Evolutionary conservation across 768 basidiomycete species (phyloP).

Genomic region (Phanerodontia chrysosporium): DNA sequence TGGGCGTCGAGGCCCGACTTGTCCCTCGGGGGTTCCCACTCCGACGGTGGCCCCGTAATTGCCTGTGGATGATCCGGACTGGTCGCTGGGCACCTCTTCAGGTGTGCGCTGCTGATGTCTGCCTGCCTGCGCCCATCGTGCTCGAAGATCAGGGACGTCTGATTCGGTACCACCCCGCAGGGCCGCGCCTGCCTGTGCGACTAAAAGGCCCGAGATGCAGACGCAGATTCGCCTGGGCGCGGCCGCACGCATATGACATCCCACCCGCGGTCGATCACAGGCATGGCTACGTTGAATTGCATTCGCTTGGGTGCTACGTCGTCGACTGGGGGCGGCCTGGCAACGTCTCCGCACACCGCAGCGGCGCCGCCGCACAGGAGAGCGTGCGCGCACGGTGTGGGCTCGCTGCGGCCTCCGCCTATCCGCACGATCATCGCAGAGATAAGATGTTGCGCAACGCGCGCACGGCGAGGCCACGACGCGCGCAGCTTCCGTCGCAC

Average conservation of each 20-base stretch:
- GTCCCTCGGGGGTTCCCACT: no score
- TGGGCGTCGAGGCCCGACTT: background rate
- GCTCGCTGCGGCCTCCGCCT: background rate
- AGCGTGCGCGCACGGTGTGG: background rate
- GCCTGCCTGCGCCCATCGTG: background rate
- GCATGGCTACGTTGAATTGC: background rate
- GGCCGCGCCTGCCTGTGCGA: background rate
- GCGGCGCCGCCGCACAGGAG: no score
- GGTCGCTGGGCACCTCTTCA: background rate
- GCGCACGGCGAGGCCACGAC: background rate
- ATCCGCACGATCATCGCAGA: background rate
- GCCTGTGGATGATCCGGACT: background rate
- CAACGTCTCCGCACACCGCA: background rate
- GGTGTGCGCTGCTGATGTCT: background rate
- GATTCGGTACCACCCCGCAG: background rate
- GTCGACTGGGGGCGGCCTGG: background rate
- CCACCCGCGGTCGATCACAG: background rate
- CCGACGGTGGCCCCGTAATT: background rate
- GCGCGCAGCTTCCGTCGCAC: background rate
- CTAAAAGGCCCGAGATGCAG: background rate
- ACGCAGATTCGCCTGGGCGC: background rate
- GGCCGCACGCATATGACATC: background rate
- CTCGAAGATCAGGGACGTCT: constrained; percentile 5
- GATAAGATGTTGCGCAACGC: constrained; percentile 4
- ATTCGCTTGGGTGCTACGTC: background rate